Percentiles rank a stretch among this genome's conserved stretches.
Evolutionary conservation across 1,139 yeast species (phyloP).

Genomic region (Magnusiomyces sp.): DNA sequence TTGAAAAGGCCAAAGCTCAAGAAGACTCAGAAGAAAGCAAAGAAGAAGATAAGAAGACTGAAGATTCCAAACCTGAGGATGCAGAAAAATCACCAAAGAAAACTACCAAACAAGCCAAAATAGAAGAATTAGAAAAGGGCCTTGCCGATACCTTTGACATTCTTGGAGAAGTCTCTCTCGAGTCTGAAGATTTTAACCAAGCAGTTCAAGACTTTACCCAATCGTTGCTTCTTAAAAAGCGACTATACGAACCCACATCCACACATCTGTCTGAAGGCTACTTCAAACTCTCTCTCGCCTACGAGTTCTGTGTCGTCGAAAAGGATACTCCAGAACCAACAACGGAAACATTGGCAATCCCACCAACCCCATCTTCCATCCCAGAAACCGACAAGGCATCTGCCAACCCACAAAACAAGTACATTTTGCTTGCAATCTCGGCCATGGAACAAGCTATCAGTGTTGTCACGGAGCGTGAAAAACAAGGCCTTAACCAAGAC

Average conservation of each 20-base stretch:
- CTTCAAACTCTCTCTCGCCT: constrained; percentile 72
- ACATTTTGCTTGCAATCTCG: constrained; percentile 48
- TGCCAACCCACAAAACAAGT: constrained; percentile 22
- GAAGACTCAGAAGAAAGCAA: constrained; percentile 3
- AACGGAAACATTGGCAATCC: too few relatives aligned
- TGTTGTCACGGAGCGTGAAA: constrained; percentile 42
- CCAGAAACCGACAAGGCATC: constrained; percentile 29
- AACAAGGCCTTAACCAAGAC: neutral
- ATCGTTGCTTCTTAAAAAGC: constrained; percentile 47
- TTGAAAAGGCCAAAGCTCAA: constrained; percentile 25
- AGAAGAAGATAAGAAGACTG: constrained; percentile 11
- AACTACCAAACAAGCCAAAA: constrained; percentile 21
- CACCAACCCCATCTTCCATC: too few relatives aligned
- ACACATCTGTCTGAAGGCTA: constrained; percentile 69
- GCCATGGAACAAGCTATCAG: constrained; percentile 51
- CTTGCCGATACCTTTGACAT: constrained; percentile 72
- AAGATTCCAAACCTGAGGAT: too few relatives aligned
- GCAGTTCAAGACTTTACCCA: constrained; percentile 59
- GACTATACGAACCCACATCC: constrained; percentile 46
- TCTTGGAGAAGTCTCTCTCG: constrained; percentile 82
- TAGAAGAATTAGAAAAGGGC: constrained; percentile 39
- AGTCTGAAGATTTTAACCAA: constrained; percentile 65
- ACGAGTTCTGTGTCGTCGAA: constrained; percentile 58
- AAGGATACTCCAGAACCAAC: too few relatives aligned
- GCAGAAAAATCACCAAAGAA: too few relatives aligned